These are phyloP conservation scores for Acer saccharum DNA, from an alignment of 345 rosid species.

Conservation along the genomic window DNA sequence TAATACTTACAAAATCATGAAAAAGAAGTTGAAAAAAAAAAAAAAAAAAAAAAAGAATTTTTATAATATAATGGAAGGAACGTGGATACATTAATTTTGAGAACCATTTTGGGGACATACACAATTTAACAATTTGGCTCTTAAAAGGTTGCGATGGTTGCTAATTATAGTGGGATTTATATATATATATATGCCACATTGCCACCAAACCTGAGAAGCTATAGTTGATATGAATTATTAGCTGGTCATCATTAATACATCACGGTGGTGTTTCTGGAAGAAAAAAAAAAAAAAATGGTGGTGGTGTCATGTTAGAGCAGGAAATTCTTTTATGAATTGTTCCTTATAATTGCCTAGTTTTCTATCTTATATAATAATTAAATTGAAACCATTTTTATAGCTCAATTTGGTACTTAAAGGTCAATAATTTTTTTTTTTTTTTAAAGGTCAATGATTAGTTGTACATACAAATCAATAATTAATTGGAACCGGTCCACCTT, in stretches of 20 bases:
- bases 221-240: background rate
- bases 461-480: background rate
- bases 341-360: background rate
- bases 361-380: background rate
- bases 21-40: background rate
- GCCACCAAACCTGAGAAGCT: too few species aligned
- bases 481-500: background rate
- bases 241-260: too few species aligned
- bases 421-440: too few species aligned
- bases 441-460: background rate
- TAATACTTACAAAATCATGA: too few species aligned
- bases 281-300: too few species aligned
- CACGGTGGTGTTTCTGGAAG: too few species aligned
- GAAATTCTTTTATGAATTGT: background rate
- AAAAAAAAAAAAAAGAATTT: too few species aligned
- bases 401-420: background rate
- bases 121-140: background rate
- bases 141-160: background rate
- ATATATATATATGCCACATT: too few species aligned
- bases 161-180: background rate
- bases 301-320: background rate
- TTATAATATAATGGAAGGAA: background rate
- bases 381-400: too few species aligned
- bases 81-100: background rate
- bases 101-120: background rate